These are phyloP conservation scores for Tilletiopsis washingtonensis DNA, from an alignment of 1,284 basidiomycete species.

Conservation along the genomic window DNA sequence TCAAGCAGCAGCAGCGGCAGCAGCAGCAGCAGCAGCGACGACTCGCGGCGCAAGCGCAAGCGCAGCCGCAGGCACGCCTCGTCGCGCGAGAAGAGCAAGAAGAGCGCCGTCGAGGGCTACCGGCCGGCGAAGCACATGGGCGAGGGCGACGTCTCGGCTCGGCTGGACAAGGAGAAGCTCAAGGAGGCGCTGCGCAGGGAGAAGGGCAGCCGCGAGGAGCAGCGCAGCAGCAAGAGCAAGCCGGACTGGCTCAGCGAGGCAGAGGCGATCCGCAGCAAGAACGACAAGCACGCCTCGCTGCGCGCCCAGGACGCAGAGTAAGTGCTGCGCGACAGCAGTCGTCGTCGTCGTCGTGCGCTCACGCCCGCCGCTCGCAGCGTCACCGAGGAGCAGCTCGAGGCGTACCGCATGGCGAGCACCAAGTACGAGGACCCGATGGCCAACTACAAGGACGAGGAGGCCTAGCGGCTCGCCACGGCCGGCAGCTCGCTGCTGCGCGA, in stretches of 20 bases:
- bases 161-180: slow-evolving; percentile 16
- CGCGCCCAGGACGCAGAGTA: slow-evolving; percentile 59
- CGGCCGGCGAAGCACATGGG: slow-evolving; percentile 8
- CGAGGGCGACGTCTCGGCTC: slow-evolving; percentile 11
- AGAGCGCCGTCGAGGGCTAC: not conserved
- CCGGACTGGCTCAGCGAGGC: slow-evolving; percentile 34
- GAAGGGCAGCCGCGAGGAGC: not conserved
- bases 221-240: slow-evolving; percentile 6
- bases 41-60: not conserved
- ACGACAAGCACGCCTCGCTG: slow-evolving; percentile 22
- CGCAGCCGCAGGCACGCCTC: not conserved
- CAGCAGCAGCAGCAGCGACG: no score
- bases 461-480: no score
- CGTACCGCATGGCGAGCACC: slow-evolving; percentile 65
- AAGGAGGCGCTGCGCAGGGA: slow-evolving; percentile 5
- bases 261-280: slow-evolving; percentile 11
- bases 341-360: no score
- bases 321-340: slow-evolving; percentile 88
- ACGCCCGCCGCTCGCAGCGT: slow-evolving; percentile 62
- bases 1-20: no score
- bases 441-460: slow-evolving; percentile 62
- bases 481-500: no score
- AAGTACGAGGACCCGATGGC: slow-evolving; percentile 78
- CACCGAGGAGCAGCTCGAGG: slow-evolving; percentile 86
- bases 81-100: not conserved